A percentile compares a stretch with the other conserved stretches of the same genome.
phyloP scores from a whole-genome alignment of 768 basidiomycete species.

The Leccinum obscurum region DNA sequence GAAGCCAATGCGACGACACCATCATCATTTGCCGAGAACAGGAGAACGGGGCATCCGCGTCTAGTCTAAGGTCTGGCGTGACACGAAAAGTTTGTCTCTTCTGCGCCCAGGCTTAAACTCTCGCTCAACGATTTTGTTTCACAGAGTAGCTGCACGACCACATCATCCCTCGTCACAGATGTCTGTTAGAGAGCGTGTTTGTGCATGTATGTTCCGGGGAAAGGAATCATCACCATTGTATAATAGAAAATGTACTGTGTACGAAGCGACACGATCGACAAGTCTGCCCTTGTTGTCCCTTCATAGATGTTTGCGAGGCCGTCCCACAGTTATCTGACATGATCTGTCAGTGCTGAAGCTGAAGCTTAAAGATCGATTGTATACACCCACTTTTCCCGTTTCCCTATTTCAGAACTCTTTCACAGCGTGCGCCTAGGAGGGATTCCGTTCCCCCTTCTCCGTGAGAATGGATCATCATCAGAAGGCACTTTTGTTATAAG shows the following conservation, averaged over 20 bases:
- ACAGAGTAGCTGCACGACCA: slow-evolving; percentile 1
- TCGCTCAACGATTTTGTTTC: neutral
- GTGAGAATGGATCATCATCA: neutral
- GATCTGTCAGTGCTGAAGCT: neutral
- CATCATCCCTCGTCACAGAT: neutral
- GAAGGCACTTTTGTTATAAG: neutral
- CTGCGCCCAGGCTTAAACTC: too few relatives aligned
- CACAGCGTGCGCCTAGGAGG: neutral
- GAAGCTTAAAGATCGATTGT: neutral
- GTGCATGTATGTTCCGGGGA: neutral
- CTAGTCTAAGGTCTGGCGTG: neutral
- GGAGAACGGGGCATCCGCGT: neutral
- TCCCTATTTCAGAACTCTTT: neutral
- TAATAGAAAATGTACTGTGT: neutral
- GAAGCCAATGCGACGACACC: slow-evolving; percentile 3
- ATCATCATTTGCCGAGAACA: neutral
- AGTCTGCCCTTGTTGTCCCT: neutral
- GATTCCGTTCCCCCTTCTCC: neutral
- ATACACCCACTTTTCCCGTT: neutral
- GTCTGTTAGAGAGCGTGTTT: neutral
- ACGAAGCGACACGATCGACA: neutral
- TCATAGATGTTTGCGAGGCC: neutral
- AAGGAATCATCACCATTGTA: neutral
- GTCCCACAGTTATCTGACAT: neutral
- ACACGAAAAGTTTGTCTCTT: neutral